Conservation (phyloP, 1,139 yeast genomes). For the Debaryomycetaceae sp. region DNA sequence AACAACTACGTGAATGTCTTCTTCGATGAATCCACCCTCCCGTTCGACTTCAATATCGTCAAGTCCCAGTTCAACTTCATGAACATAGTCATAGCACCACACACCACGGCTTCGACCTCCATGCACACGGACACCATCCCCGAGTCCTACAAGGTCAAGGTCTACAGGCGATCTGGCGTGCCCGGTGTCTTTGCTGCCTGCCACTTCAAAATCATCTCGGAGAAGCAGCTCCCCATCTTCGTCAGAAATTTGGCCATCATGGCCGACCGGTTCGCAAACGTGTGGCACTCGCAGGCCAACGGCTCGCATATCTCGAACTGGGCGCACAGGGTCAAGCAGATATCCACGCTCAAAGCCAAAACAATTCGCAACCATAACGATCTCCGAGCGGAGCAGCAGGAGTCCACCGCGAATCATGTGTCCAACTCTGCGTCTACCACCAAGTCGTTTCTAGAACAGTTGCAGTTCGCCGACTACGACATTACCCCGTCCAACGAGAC, state of each 20-base stretch:
- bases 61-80: constrained; percentile 80
- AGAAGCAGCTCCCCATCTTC: constrained; percentile 55
- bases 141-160: constrained; percentile 55
- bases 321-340: constrained; percentile 63
- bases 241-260: constrained; percentile 65
- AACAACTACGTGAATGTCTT: constrained; percentile 78
- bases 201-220: constrained; percentile 67
- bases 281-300: constrained; percentile 56
- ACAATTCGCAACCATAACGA: constrained; percentile 28
- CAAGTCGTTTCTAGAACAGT: constrained; percentile 27
- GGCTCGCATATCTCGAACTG: constrained; percentile 59
- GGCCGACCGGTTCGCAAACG: constrained; percentile 70
- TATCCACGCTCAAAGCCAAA: constrained; percentile 45
- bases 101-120: constrained; percentile 13
- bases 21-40: constrained; percentile 67
- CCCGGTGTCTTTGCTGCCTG: constrained; percentile 77
- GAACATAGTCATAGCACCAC: constrained; percentile 75
- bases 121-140: constrained; percentile 2
- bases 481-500: constrained; percentile 1
- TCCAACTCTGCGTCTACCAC: constrained; percentile 14
- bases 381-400: constrained; percentile 20
- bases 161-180: constrained; percentile 62
- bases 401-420: constrained; percentile 4
- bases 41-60: constrained; percentile 68
- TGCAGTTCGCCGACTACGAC: constrained; percentile 8